These are phyloP conservation scores for Phytophthora sansomeana DNA, from an alignment of 352 stramenopile genomes.

Conservation along the genomic window DNA sequence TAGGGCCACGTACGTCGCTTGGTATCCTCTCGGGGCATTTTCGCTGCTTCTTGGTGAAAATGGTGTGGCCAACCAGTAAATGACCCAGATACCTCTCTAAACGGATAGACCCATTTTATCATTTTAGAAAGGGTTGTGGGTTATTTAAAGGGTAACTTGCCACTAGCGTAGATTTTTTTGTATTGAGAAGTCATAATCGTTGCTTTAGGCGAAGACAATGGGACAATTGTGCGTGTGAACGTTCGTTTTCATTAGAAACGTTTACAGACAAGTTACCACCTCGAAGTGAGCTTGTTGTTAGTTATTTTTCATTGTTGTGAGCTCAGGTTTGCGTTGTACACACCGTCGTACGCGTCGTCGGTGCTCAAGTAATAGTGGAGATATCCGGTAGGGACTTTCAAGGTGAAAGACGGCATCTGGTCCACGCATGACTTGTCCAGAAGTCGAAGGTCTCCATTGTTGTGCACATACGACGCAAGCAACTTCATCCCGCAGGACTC, in stretches of 20 bases:
- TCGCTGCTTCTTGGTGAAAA: not conserved
- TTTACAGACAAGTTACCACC: too few relatives aligned
- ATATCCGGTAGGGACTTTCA: constrained; percentile 15
- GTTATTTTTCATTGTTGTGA: too few relatives aligned
- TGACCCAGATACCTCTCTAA: too few relatives aligned
- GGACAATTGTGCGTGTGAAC: too few relatives aligned
- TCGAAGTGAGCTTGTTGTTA: too few relatives aligned
- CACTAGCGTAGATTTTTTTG: too few relatives aligned
- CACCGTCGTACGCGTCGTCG: constrained; percentile 42
- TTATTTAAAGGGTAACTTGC: too few relatives aligned
- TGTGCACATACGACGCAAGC: constrained; percentile 45
- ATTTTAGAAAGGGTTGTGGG: too few relatives aligned
- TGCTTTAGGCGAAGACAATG: too few relatives aligned
- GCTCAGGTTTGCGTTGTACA: constrained; percentile 24
- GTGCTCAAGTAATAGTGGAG: constrained; percentile 36
- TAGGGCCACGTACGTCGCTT: constrained; percentile 34
- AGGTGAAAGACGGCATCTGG: constrained; percentile 35
- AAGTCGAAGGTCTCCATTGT: constrained; percentile 34
- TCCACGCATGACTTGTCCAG: constrained; percentile 26
- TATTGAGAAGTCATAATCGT: too few relatives aligned
- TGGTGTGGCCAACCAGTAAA: not conserved
- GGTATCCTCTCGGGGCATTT: constrained; percentile 36
- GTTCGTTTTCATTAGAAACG: not conserved
- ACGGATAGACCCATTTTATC: too few relatives aligned
- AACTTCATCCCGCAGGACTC: constrained; percentile 55